Percentiles rank a stretch among this genome's conserved stretches.
These are phyloP conservation scores for Brassica balearica DNA, from an alignment of 441 rosid species.

Conservation along the genomic window DNA sequence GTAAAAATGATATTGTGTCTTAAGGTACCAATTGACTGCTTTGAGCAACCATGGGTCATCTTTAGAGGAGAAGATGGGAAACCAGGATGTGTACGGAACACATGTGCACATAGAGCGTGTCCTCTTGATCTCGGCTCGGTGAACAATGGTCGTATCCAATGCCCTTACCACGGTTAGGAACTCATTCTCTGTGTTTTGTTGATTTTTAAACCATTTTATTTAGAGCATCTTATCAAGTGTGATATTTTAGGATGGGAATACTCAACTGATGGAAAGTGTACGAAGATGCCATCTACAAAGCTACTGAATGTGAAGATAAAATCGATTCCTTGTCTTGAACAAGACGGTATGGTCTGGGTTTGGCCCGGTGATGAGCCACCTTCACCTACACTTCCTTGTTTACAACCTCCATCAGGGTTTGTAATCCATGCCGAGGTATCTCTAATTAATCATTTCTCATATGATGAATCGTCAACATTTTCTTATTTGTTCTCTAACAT, in stretches of 20 bases:
- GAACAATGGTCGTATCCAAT: conserved; percentile 89
- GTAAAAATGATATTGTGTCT: neutral
- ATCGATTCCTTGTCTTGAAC: conserved; percentile 85
- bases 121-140: conserved; percentile 97
- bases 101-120: conserved; percentile 98
- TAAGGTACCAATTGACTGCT: conserved; percentile 91
- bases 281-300: conserved; percentile 91
- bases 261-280: conserved; percentile 89
- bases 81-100: conserved; percentile 92
- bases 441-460: too few relatives aligned
- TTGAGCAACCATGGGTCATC: conserved; percentile 94
- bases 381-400: conserved; percentile 69
- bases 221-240: conserved; percentile 23
- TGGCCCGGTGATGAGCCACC: conserved; percentile 96
- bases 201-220: neutral
- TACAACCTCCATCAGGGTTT: conserved; percentile 91
- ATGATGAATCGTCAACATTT: too few relatives aligned
- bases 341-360: conserved; percentile 97
- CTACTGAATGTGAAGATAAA: conserved; percentile 70
- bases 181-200: neutral
- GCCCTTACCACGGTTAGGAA: conserved; percentile 95
- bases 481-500: neutral
- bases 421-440: conserved; percentile 78
- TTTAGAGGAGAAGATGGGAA: conserved; percentile 91
- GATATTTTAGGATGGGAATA: conserved; percentile 86